Evolutionary conservation across 192 early-diverging fungal species (phyloP).

Genomic region (Coemansia sp.): DNA sequence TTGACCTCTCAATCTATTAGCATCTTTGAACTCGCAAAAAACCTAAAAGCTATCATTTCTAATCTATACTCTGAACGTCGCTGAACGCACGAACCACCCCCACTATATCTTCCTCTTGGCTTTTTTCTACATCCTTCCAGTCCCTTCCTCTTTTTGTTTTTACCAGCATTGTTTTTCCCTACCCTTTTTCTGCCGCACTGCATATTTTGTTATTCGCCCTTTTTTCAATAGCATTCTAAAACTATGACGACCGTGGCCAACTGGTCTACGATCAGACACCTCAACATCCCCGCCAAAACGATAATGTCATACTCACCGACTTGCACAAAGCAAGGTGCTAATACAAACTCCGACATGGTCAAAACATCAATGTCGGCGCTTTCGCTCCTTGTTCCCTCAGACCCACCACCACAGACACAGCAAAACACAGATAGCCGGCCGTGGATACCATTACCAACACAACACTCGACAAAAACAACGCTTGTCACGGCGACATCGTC

Average conservation of each 20-base stretch:
- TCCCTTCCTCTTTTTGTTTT: neutral
- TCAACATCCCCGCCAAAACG: neutral
- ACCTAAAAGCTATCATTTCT: neutral
- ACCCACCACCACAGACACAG: neutral
- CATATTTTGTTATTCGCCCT: neutral
- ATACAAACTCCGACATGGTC: neutral
- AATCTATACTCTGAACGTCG: neutral
- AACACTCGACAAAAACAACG: constrained; percentile 14
- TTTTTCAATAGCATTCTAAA: neutral
- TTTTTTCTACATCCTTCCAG: neutral
- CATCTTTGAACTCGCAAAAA: too few relatives aligned
- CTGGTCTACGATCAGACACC: neutral
- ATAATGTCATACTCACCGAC: neutral
- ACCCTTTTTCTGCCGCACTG: neutral
- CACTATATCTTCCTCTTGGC: too few relatives aligned
- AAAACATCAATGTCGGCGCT: neutral
- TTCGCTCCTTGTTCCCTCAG: neutral
- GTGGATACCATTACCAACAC: neutral
- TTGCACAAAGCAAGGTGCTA: neutral
- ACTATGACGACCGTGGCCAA: constrained; percentile 2
- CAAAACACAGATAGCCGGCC: neutral
- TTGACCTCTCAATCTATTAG: neutral
- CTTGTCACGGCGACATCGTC: constrained; percentile 13
- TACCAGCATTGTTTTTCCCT: constrained; percentile 2
- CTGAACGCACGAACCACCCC: neutral